Percentiles rank a stretch among this genome's conserved stretches.
These are phyloP conservation scores for Leishmania guyanensis DNA, from an alignment of 208 protist species.

Conservation along the genomic window DNA sequence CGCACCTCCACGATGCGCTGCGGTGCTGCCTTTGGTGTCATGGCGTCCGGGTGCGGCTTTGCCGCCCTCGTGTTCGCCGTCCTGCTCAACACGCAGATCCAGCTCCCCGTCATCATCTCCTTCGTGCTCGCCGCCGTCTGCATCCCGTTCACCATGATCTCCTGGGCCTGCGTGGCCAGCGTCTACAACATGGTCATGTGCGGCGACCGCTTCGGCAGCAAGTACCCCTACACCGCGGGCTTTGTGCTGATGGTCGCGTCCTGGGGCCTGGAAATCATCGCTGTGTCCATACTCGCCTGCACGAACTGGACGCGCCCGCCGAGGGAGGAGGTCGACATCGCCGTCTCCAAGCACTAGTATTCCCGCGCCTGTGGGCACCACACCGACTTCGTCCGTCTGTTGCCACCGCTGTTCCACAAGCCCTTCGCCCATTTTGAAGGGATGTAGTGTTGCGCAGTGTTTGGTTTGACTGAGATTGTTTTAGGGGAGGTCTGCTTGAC, in stretches of 20 bases:
- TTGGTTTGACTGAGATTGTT: neutral
- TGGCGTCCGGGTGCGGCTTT: constrained; percentile 37
- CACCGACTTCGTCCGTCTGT: neutral
- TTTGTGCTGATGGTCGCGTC: constrained; percentile 50
- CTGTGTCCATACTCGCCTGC: constrained; percentile 23
- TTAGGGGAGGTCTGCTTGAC: neutral
- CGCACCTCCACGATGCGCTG: constrained; percentile 39
- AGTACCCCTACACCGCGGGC: constrained; percentile 38
- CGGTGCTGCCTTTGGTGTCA: constrained; percentile 41
- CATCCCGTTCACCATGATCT: constrained; percentile 43
- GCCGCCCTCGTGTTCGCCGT: constrained; percentile 36
- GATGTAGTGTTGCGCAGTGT: neutral
- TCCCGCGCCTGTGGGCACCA: neutral
- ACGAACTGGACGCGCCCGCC: constrained; percentile 29
- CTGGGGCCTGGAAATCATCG: constrained; percentile 43
- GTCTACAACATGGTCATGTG: constrained; percentile 43
- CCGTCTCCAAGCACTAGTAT: constrained; percentile 18
- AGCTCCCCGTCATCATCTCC: constrained; percentile 21
- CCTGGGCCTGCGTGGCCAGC: constrained; percentile 49
- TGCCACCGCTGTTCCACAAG: neutral
- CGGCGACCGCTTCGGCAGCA: constrained; percentile 18
- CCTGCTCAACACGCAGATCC: constrained; percentile 32
- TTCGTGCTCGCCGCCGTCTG: constrained; percentile 35
- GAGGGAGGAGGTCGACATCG: constrained; percentile 16
- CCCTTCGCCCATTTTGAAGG: no score